Evolutionary conservation across 2,329 filamentous ascomycete species (phyloP), one percentile per base, ranked within the genome.

Genomic region (Phialemoniopsis sp.): DNA sequence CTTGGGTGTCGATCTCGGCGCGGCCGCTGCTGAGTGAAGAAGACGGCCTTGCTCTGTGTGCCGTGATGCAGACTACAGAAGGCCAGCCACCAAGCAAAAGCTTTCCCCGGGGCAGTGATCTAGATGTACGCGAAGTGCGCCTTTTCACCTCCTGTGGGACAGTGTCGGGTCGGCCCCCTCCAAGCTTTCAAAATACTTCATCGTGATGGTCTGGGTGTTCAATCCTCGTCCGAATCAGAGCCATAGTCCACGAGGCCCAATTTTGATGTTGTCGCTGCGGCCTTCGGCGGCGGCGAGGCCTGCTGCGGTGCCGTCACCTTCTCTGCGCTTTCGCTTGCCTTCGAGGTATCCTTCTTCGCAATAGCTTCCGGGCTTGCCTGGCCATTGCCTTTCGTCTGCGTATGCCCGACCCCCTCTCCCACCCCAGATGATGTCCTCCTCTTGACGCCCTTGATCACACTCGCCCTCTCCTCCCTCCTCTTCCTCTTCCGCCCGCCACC

Each of bases 181-280:
- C n/a, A n/a, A n/a, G n/a, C n/a, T n/a, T n/a, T n/a, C n/a, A n/a
- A n/a, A n/a, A n/a, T n/a, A n/a, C n/a, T n/a, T n/a, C n/a, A 26
- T 26, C 21, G 21, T 26, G 21, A 10, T 26, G 21, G 10, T 6
- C 10, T 26, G 10, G n/a, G n/a, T n/a, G 6, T 26, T 26, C 21
- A 26, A 10, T 55, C 58, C 16, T 73, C 69, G 32, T 73, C 70
- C 14, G 68, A 64, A 34, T 78, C 76, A 2, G 76, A 81, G 5
- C 69, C 76, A 46, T 81, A 82, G 41, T 65, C 68, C 12, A 80
- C 76, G 30, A 81, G 52, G 0, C 65, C 66, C 34, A 68, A 37
- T 8, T 56, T 53, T 4, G 59, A 45, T 42, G 41, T 26, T 16
- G 37, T 33, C 26, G 38, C 14, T 34, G 36, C 7, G 4, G 29